phyloP scores from a whole-genome alignment of 176 grass and related monocot genomes.

The Triticum monococcum region DNA sequence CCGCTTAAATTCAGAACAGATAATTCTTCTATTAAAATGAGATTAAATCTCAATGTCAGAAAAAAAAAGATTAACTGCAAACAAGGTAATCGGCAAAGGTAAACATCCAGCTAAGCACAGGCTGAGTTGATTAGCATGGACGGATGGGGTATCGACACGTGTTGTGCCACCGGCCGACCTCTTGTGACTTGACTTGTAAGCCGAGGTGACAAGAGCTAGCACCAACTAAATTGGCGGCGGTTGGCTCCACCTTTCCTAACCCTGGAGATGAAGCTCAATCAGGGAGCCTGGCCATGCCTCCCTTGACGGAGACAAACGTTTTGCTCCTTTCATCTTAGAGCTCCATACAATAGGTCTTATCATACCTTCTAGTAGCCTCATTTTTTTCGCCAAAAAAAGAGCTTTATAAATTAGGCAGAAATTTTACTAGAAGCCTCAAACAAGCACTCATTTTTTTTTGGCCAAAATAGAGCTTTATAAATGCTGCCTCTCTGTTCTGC shows the following conservation, averaged over 20 bases:
- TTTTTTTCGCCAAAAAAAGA: neutral
- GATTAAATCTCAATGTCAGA: too few species aligned
- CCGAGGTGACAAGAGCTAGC: conserved; percentile 31
- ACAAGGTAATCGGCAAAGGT: neutral
- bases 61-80: neutral
- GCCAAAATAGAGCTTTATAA: too few species aligned
- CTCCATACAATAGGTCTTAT: neutral
- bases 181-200: neutral
- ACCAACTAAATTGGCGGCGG: conserved; percentile 19
- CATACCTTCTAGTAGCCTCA: neutral
- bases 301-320: conserved; percentile 44
- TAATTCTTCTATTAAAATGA: too few species aligned
- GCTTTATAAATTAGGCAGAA: neutral
- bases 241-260: conserved; percentile 26
- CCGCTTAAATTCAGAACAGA: neutral
- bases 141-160: conserved; percentile 7
- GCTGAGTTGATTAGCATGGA: neutral
- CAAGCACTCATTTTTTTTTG: neutral
- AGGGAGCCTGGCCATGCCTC: conserved; percentile 47
- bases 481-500: neutral
- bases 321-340: neutral
- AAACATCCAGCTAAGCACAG: neutral
- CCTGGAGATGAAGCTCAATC: conserved; percentile 44
- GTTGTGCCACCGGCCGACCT: neutral
- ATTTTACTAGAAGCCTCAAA: neutral